These are phyloP conservation scores for Coprinopsis strossmayeri DNA, from an alignment of 768 basidiomycete genomes.

Conservation along the genomic window DNA sequence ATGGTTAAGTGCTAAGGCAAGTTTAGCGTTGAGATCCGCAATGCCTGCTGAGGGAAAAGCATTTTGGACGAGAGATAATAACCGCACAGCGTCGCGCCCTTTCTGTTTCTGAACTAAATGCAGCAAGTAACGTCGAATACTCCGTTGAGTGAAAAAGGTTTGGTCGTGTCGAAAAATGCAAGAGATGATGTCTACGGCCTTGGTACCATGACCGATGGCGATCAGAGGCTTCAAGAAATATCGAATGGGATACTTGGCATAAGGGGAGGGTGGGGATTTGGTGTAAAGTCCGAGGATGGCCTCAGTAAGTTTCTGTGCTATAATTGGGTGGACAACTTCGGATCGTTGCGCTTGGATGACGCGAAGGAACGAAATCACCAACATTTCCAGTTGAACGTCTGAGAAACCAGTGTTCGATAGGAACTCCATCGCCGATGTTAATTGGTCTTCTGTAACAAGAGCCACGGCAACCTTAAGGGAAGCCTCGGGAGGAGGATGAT, in stretches of 20 bases:
- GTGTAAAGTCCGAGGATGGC: conserved; percentile 30
- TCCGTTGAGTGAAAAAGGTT: conserved; percentile 31
- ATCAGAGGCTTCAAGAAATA: conserved; percentile 37
- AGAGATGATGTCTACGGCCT: conserved; percentile 33
- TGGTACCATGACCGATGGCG: conserved; percentile 26
- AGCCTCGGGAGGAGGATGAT: conserved; percentile 17
- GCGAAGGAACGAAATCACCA: conserved; percentile 33
- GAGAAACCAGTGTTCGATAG: conserved; percentile 26
- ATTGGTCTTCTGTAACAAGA: conserved; percentile 22
- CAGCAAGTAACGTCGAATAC: conserved; percentile 32
- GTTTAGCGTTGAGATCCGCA: conserved; percentile 9
- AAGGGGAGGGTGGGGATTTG: conserved; percentile 21
- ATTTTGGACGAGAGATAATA: conserved; percentile 18
- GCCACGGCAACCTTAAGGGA: conserved; percentile 25
- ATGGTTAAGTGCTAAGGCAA: conserved; percentile 15
- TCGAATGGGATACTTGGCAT: conserved; percentile 39
- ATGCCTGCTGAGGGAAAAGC: conserved; percentile 16
- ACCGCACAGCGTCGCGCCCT: conserved; percentile 26
- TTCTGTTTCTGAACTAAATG: conserved; percentile 35
- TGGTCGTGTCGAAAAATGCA: conserved; percentile 27
- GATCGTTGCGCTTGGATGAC: conserved; percentile 28
- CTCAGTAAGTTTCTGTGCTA: conserved; percentile 28
- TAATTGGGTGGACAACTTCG: conserved; percentile 20
- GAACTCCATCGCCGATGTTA: conserved; percentile 26
- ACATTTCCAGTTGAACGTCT: conserved; percentile 23